A percentile compares a stretch with the other conserved stretches of the same genome.
Evolutionary conservation across 306 rosid species (phyloP).

Genomic region (Mimosa bimucronata): DNA sequence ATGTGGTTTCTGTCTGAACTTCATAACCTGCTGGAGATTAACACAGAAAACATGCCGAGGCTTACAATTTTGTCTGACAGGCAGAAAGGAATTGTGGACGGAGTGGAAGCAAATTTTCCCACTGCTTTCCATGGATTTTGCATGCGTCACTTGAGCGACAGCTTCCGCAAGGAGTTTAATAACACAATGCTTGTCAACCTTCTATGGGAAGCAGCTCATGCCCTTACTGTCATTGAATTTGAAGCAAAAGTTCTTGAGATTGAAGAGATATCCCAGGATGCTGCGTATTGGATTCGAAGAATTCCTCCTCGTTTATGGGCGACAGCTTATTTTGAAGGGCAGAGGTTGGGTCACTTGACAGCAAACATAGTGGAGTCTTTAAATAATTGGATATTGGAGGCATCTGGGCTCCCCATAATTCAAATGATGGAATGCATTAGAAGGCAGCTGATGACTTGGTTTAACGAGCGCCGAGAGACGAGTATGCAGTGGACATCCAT

Average conservation of each 20-base stretch:
- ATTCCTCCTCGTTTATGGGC: slow-evolving; percentile 86
- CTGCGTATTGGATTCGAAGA: slow-evolving; percentile 79
- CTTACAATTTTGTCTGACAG: slow-evolving; percentile 88
- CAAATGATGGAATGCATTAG: slow-evolving; percentile 93
- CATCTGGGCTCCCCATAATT: slow-evolving; percentile 84
- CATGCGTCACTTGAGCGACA: slow-evolving; percentile 82
- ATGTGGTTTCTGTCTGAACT: slow-evolving; percentile 94
- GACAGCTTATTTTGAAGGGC: slow-evolving; percentile 87
- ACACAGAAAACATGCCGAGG: slow-evolving; percentile 90
- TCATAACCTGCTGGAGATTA: slow-evolving; percentile 76
- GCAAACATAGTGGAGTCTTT: slow-evolving; percentile 74
- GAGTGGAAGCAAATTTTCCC: slow-evolving; percentile 78
- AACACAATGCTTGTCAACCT: slow-evolving; percentile 72
- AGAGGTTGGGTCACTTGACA: slow-evolving; percentile 78
- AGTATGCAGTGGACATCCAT: slow-evolving; percentile 94
- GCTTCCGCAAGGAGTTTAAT: slow-evolving; percentile 88
- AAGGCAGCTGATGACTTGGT: slow-evolving; percentile 93
- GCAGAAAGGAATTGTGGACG: slow-evolving; percentile 81
- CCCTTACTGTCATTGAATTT: slow-evolving; percentile 72
- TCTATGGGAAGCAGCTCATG: slow-evolving; percentile 86
- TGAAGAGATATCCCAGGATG: slow-evolving; percentile 82
- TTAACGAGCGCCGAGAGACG: slow-evolving; percentile 81
- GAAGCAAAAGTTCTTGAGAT: slow-evolving; percentile 76
- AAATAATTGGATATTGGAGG: slow-evolving; percentile 77
- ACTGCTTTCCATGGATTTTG: slow-evolving; percentile 93